These are phyloP conservation scores for Cystobasidium slooffiae DNA, from an alignment of 1,284 basidiomycete genomes.

Conservation along the genomic window DNA sequence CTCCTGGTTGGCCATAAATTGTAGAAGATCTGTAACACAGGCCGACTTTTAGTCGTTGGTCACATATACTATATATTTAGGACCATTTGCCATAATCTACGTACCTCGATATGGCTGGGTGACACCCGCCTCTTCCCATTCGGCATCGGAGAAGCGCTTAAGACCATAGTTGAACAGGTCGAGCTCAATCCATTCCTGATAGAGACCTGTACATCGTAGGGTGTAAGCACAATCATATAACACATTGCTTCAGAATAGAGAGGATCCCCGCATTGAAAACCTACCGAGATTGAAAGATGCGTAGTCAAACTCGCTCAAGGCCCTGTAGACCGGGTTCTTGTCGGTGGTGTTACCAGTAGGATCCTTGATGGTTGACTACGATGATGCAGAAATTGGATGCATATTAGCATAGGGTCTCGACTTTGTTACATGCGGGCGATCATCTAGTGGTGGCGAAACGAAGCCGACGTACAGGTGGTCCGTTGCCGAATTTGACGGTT, in stretches of 20 bases:
- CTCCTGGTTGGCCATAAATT: constrained; percentile 68
- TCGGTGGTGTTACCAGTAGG: constrained; percentile 23
- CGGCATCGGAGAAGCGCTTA: constrained; percentile 59
- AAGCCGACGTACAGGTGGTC: constrained; percentile 11
- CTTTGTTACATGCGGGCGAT: background rate
- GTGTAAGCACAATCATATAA: background rate
- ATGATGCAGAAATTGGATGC: background rate
- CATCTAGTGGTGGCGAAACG: background rate
- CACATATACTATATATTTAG: too few relatives aligned
- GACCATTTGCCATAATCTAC: too few relatives aligned
- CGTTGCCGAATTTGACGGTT: constrained; percentile 32
- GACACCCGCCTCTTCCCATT: constrained; percentile 66
- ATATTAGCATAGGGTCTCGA: background rate
- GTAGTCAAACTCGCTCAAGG: constrained; percentile 43
- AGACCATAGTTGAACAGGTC: constrained; percentile 69
- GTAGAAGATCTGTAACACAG: constrained; percentile 58
- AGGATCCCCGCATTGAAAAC: background rate
- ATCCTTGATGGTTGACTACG: constrained; percentile 14
- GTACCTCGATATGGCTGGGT: constrained; percentile 62
- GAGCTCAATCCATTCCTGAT: constrained; percentile 69
- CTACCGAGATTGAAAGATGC: constrained; percentile 38
- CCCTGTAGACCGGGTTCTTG: constrained; percentile 48
- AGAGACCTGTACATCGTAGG: constrained; percentile 58
- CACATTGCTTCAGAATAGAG: background rate
- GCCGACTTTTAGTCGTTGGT: too few relatives aligned